phyloP scores from a whole-genome alignment of 2,329 filamentous ascomycete species.

The Fusarium decemcellulare region DNA sequence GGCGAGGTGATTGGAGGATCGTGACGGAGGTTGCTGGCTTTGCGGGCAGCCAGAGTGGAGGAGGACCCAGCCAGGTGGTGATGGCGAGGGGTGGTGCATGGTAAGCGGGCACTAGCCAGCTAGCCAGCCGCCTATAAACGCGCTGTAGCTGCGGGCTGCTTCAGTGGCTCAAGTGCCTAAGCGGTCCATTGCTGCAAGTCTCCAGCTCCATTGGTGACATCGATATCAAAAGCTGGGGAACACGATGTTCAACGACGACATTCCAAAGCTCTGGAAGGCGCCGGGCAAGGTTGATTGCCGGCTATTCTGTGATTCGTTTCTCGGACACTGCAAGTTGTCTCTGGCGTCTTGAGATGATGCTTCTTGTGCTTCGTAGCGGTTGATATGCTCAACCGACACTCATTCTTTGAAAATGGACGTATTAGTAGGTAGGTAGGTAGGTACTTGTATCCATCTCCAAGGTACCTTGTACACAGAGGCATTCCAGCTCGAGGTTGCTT shows the following conservation, averaged over 20 bases:
- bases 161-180: neutral
- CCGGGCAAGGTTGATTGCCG: neutral
- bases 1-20: conserved; percentile 46
- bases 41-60: conserved; percentile 39
- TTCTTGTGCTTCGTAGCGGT: neutral
- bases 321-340: neutral
- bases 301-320: neutral
- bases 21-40: conserved; percentile 29
- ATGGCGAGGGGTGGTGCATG: conserved; percentile 23
- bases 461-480: no score
- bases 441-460: no score
- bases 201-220: neutral
- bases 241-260: neutral
- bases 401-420: no score
- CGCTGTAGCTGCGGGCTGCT: conserved; percentile 20
- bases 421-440: no score
- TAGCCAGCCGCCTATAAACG: conserved; percentile 17
- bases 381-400: no score
- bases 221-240: conserved; percentile 5
- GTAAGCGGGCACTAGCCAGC: conserved; percentile 24
- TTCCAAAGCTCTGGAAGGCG: neutral
- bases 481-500: no score
- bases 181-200: neutral
- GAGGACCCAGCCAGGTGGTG: conserved; percentile 31
- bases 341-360: neutral